phyloP scores from a whole-genome alignment of 2,329 filamentous ascomycete genomes.

The Scedosporium boydii region DNA sequence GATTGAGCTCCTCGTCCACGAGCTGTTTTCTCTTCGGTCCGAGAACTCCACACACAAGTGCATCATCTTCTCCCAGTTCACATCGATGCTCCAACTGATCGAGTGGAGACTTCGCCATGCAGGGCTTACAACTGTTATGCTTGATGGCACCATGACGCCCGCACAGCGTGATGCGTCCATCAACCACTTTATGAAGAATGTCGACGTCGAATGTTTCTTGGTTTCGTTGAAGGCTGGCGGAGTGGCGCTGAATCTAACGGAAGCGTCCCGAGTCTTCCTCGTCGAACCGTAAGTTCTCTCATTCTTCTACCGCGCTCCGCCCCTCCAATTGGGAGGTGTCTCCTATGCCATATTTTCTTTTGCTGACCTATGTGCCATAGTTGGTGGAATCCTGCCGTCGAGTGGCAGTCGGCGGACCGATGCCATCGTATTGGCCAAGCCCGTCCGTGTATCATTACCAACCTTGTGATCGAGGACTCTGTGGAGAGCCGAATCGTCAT shows the following conservation, averaged over 20 bases:
- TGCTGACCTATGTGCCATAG: constrained; percentile 31
- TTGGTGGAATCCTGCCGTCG: constrained; percentile 99
- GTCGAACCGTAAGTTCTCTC: constrained; percentile 70
- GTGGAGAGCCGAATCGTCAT: constrained; percentile 94
- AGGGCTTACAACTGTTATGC: constrained; percentile 97
- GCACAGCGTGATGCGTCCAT: constrained; percentile 88
- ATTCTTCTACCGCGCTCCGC: background rate
- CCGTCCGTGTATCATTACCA: constrained; percentile 86
- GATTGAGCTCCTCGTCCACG: constrained; percentile 92
- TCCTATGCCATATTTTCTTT: background rate
- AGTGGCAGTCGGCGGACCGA: constrained; percentile 95
- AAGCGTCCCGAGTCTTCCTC: constrained; percentile 91
- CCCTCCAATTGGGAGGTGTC: constrained; percentile 3
- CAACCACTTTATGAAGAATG: constrained; percentile 91
- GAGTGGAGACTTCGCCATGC: constrained; percentile 94
- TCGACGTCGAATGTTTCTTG: constrained; percentile 89
- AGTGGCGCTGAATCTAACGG: constrained; percentile 89
- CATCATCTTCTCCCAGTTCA: constrained; percentile 96
- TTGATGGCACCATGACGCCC: constrained; percentile 95
- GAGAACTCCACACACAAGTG: constrained; percentile 93
- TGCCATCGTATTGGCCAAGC: constrained; percentile 94
- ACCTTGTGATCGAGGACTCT: constrained; percentile 92
- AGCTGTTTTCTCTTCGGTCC: constrained; percentile 82
- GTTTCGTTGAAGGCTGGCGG: constrained; percentile 94
- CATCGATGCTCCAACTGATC: constrained; percentile 91